Percentiles rank a stretch among this genome's conserved stretches.
phyloP scores from a whole-genome alignment of 2,329 filamentous ascomycete species.

The Penicillium sp. region DNA sequence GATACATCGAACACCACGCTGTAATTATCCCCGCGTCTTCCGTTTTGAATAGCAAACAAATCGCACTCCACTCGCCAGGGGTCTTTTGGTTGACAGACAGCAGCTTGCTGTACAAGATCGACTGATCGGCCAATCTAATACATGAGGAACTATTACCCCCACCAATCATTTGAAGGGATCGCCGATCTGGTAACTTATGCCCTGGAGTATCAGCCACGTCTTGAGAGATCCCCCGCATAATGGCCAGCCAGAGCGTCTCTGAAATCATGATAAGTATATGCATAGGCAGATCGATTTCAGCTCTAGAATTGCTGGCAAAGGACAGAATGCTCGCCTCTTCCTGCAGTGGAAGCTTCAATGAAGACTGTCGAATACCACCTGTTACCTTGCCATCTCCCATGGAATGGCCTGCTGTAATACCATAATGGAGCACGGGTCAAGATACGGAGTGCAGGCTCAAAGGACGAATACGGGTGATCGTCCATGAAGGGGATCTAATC shows the following conservation, averaged over 20 bases:
- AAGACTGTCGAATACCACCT: too few species aligned
- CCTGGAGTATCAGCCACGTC: conserved; percentile 9
- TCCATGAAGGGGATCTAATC: conserved; percentile 15
- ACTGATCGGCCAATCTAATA: conserved; percentile 7
- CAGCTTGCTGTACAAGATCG: conserved; percentile 8
- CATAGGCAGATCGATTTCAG: not conserved
- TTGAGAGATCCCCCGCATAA: not conserved
- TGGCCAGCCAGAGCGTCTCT: conserved; percentile 11
- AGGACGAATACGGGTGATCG: not conserved
- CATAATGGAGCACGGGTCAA: not conserved
- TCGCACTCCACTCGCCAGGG: conserved; percentile 6
- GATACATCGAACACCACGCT: not conserved
- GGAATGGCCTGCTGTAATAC: not conserved
- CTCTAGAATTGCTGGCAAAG: not conserved
- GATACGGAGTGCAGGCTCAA: not conserved
- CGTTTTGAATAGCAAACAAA: not conserved
- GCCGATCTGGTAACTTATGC: conserved; percentile 15
- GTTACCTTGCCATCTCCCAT: not conserved
- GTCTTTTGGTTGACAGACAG: conserved; percentile 7
- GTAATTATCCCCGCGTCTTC: not conserved
- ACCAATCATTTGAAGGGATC: conserved; percentile 12
- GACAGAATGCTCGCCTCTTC: too few species aligned
- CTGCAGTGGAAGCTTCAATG: too few species aligned
- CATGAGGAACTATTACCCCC: not conserved
- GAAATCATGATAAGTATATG: conserved; percentile 18